phyloP scores from a whole-genome alignment of 148 eudicot genomes.

The Fagopyrum tataricum region DNA sequence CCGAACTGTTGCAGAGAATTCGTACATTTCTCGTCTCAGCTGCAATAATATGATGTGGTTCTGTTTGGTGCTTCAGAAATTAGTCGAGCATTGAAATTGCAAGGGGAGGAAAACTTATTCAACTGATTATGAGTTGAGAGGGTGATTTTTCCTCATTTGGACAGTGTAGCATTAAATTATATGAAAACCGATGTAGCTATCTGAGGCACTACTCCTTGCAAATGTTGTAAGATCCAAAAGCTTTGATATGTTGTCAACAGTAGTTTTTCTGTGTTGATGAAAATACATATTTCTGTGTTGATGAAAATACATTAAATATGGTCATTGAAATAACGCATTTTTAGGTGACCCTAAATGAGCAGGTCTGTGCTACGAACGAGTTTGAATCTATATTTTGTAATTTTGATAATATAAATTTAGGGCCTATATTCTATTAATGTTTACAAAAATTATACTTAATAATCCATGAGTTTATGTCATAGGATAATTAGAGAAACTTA shows the following conservation, averaged over 20 bases:
- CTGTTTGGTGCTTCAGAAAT: background rate
- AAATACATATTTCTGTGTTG: too few species aligned
- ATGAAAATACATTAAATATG: too few species aligned
- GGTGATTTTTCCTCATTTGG: background rate
- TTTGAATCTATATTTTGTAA: too few species aligned
- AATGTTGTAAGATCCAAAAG: background rate
- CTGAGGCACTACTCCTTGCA: background rate
- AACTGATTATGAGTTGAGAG: background rate
- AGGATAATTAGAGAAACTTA: too few species aligned
- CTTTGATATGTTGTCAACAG: background rate
- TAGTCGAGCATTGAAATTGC: background rate
- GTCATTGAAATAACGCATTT: too few species aligned
- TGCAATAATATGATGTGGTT: conserved; percentile 23
- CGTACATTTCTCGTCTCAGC: conserved; percentile 51
- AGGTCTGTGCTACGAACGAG: too few species aligned
- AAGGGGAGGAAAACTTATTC: background rate
- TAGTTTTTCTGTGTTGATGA: background rate
- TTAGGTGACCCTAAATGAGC: too few species aligned
- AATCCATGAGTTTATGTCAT: too few species aligned
- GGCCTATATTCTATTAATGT: too few species aligned
- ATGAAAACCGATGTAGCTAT: background rate
- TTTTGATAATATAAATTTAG: too few species aligned
- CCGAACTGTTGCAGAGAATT: conserved; percentile 68
- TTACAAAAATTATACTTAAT: too few species aligned
- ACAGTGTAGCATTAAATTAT: background rate